Evolutionary conservation across 129 eudicot genomes (phyloP).

Genomic region (Apium graveolens): DNA sequence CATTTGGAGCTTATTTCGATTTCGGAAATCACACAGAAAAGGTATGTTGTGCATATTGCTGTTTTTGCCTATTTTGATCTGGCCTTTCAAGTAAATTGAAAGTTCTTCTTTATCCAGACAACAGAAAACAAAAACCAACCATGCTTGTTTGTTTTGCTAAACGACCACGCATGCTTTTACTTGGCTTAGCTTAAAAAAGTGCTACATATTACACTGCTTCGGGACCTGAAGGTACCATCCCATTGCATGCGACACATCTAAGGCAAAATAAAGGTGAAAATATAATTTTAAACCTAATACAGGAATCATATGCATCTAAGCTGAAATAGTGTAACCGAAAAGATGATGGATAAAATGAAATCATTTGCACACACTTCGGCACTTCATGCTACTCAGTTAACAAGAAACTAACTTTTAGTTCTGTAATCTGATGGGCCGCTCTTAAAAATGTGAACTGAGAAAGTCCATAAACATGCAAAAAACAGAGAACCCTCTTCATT

Average conservation of each 20-base stretch:
- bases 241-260: background rate
- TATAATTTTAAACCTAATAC: background rate
- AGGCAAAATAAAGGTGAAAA: background rate
- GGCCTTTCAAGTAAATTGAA: background rate
- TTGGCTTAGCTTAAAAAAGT: background rate
- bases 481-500: background rate
- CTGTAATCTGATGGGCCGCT: too few species aligned
- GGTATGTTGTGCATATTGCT: constrained; percentile 31
- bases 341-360: background rate
- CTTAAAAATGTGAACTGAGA: too few species aligned
- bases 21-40: constrained; percentile 92
- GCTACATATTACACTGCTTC: background rate
- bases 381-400: background rate
- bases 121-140: background rate
- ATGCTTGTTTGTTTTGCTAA: too few species aligned
- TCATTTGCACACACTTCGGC: background rate
- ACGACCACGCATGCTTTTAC: background rate
- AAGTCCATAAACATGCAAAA: background rate
- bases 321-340: background rate
- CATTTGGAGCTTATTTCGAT: constrained; percentile 74
- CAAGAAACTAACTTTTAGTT: background rate
- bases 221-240: background rate
- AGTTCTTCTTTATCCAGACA: background rate
- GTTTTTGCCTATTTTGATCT: background rate
- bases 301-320: background rate